Evolutionary conservation across 1,284 basidiomycete species (phyloP).

Genomic region (Malassezia pachydermatis): DNA sequence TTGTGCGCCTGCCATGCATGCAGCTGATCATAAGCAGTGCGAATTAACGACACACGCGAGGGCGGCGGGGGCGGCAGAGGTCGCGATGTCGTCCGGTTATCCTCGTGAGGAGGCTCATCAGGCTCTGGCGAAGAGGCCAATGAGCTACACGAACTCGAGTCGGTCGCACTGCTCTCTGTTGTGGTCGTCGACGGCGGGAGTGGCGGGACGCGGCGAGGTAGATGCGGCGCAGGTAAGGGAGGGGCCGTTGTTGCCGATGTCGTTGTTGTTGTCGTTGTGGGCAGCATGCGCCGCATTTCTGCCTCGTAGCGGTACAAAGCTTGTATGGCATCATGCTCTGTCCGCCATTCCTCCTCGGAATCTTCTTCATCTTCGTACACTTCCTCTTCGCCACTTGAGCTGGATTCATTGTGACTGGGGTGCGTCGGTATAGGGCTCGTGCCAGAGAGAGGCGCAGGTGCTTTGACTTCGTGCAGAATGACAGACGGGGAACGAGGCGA

Average conservation of each 20-base stretch:
- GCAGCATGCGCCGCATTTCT: too few relatives aligned
- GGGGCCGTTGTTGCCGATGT: too few relatives aligned
- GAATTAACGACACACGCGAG: slow-evolving; percentile 7
- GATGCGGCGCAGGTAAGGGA: too few relatives aligned
- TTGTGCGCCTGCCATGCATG: slow-evolving; percentile 1
- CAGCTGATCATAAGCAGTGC: slow-evolving; percentile 10
- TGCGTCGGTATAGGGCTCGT: too few relatives aligned
- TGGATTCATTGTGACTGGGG: too few relatives aligned
- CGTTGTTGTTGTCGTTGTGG: too few relatives aligned
- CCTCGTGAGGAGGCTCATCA: too few relatives aligned
- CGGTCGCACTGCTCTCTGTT: too few relatives aligned
- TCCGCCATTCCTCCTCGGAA: slow-evolving; percentile 11
- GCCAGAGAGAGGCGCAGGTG: background rate
- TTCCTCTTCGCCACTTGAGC: slow-evolving; percentile 3
- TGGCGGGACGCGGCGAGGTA: too few relatives aligned
- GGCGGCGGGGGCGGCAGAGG: slow-evolving; percentile 13
- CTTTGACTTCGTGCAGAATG: background rate
- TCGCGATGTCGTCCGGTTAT: background rate
- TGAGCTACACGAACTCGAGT: too few relatives aligned
- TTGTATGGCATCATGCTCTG: slow-evolving; percentile 9
- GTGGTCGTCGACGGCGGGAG: too few relatives aligned
- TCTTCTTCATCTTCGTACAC: background rate
- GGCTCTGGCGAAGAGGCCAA: too few relatives aligned
- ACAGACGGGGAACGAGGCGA: background rate
- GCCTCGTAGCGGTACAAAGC: slow-evolving; percentile 10